phyloP scores from a whole-genome alignment of 345 rosid genomes.

The Murraya koenigii region DNA sequence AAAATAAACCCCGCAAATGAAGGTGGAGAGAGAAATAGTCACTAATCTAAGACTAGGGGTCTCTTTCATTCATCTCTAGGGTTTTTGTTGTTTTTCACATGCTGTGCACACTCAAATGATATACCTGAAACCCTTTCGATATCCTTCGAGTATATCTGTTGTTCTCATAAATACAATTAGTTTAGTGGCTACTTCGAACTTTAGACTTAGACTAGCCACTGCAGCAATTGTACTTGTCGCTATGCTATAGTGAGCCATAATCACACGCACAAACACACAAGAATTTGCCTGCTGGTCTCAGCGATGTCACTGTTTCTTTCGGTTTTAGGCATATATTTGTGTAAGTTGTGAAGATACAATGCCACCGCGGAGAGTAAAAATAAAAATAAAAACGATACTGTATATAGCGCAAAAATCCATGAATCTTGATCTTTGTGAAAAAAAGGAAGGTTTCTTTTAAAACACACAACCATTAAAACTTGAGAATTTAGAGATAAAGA shows the following conservation, averaged over 20 bases:
- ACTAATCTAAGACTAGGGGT: conserved; percentile 17
- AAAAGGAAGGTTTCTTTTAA: not conserved
- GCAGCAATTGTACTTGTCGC: not conserved
- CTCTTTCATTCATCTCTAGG: conserved; percentile 32
- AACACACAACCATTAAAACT: not conserved
- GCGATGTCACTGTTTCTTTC: conserved; percentile 12
- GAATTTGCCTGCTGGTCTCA: conserved; percentile 19
- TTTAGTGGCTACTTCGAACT: conserved; percentile 10
- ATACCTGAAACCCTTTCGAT: conserved; percentile 20
- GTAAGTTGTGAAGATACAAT: conserved; percentile 18
- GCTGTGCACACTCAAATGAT: not conserved
- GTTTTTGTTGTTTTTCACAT: conserved; percentile 31
- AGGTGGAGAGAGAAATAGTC: not conserved
- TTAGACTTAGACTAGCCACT: no score
- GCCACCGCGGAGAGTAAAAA: conserved; percentile 17
- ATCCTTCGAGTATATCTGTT: conserved; percentile 16
- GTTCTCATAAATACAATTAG: conserved; percentile 16
- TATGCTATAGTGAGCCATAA: conserved; percentile 18
- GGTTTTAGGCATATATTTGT: conserved; percentile 6
- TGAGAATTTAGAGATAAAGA: conserved; percentile 10
- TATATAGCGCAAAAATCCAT: conserved; percentile 29
- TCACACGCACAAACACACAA: not conserved
- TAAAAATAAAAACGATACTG: conserved; percentile 6
- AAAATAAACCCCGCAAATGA: conserved; percentile 1
- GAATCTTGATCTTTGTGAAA: conserved; percentile 8